A percentile compares a stretch with the other conserved stretches of the same genome.
Evolutionary conservation across 257 asterid genomes (phyloP).

Genomic region (Solanum etuberosum): DNA sequence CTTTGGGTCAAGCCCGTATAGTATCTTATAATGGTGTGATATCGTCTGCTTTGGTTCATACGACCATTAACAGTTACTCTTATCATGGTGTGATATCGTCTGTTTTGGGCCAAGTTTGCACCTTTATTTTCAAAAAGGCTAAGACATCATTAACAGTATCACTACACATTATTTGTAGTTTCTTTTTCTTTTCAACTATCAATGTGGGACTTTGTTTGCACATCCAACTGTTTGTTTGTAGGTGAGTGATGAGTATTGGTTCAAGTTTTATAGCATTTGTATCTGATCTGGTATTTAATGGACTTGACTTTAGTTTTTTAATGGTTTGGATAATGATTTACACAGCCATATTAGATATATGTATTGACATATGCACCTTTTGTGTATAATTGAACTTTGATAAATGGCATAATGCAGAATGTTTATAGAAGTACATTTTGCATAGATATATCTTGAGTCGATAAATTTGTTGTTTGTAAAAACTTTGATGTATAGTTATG

Average conservation of each 20-base stretch:
- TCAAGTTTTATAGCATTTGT: no score
- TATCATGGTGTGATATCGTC: not conserved
- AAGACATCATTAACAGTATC: no score
- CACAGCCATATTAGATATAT: not conserved
- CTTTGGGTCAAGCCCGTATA: no score
- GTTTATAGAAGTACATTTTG: not conserved
- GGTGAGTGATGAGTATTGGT: no score
- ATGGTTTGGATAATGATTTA: not conserved
- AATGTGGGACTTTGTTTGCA: no score
- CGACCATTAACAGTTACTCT: not conserved
- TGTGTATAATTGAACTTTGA: not conserved
- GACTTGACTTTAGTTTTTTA: not conserved
- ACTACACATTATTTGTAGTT: no score
- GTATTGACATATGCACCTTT: not conserved
- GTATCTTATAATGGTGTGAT: not conserved
- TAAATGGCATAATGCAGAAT: not conserved
- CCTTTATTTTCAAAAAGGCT: no score
- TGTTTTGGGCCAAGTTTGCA: no score
- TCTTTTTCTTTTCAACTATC: no score
- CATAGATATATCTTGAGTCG: not conserved
- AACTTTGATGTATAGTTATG: not conserved
- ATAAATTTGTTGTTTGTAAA: not conserved
- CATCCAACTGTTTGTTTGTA: no score
- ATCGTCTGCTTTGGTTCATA: not conserved
- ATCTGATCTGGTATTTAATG: not conserved